Evolutionary conservation across 176 grass and related monocot species (phyloP).

Genomic region (Luzula sylvatica): DNA sequence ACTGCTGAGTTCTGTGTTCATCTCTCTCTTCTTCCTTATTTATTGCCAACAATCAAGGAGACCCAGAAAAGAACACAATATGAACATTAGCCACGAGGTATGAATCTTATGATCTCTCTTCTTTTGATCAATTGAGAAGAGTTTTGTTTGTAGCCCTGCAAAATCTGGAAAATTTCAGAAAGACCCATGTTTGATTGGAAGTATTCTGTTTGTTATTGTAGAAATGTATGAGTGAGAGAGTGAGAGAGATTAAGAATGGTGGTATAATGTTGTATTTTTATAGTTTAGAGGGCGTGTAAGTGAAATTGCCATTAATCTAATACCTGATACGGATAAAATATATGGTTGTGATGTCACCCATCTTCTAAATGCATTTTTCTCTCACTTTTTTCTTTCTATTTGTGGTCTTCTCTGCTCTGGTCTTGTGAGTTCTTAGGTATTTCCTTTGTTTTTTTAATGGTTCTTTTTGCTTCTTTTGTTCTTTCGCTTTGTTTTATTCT

Average conservation of each 20-base stretch:
- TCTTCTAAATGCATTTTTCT: not conserved
- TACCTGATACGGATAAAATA: not conserved
- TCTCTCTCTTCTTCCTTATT: not conserved
- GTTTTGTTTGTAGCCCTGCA: not conserved
- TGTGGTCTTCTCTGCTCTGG: not conserved
- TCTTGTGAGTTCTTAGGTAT: constrained; percentile 21
- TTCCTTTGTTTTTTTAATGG: constrained; percentile 11
- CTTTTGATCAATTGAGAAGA: not conserved
- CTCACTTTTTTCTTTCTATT: not conserved
- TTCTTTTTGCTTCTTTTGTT: constrained; percentile 24
- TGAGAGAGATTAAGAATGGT: not conserved
- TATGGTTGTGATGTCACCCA: constrained; percentile 18
- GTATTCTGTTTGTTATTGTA: too few species aligned
- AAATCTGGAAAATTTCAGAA: not conserved
- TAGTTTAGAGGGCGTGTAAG: not conserved
- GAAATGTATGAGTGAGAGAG: not conserved
- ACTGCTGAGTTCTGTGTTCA: constrained; percentile 1
- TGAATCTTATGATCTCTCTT: not conserved
- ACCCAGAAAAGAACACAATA: not conserved
- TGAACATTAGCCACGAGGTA: constrained; percentile 4
- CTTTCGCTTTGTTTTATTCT: constrained; percentile 30
- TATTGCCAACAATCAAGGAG: not conserved
- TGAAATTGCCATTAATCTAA: not conserved
- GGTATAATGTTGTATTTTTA: not conserved
- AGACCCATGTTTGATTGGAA: too few species aligned